A percentile compares a stretch with the other conserved stretches of the same genome.
phyloP scores from a whole-genome alignment of 169 alveolate species.

The Plasmodium falciparum region DNA sequence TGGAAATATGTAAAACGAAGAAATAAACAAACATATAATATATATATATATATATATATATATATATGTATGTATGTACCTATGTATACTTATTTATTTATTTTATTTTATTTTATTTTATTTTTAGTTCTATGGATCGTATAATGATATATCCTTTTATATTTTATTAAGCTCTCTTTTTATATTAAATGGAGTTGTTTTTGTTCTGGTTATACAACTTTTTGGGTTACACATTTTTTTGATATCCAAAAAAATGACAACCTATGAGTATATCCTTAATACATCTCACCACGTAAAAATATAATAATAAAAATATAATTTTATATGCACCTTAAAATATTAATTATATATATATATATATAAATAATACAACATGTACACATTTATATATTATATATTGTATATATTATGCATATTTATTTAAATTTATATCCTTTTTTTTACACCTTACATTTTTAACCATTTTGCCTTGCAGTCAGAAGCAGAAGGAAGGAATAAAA shows the following conservation, averaged over 20 bases:
- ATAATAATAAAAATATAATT: neutral
- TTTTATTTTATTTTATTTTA: neutral
- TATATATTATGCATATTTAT: neutral
- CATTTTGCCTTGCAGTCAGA: conserved; percentile 33
- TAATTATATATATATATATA: neutral
- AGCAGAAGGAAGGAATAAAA: conserved; percentile 43
- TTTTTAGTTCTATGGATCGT: conserved; percentile 67
- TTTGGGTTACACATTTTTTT: conserved; percentile 80
- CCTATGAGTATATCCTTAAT: conserved; percentile 81
- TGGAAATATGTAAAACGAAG: conserved; percentile 46
- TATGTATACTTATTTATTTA: conserved; percentile 37
- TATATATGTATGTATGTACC: neutral
- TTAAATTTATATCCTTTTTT: neutral
- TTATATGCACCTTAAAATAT: neutral
- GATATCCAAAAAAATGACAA: conserved; percentile 79
- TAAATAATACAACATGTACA: neutral
- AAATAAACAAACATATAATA: neutral
- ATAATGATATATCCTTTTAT: conserved; percentile 70
- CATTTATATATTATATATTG: neutral
- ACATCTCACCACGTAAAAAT: conserved; percentile 56
- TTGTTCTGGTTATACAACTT: conserved; percentile 78
- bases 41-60: neutral
- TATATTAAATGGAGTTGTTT: conserved; percentile 34
- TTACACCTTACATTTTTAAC: neutral
- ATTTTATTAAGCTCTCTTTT: conserved; percentile 38